Base-by-base conservation (phyloP, 345 rosid species). In the Eucalyptus victrix region DNA sequence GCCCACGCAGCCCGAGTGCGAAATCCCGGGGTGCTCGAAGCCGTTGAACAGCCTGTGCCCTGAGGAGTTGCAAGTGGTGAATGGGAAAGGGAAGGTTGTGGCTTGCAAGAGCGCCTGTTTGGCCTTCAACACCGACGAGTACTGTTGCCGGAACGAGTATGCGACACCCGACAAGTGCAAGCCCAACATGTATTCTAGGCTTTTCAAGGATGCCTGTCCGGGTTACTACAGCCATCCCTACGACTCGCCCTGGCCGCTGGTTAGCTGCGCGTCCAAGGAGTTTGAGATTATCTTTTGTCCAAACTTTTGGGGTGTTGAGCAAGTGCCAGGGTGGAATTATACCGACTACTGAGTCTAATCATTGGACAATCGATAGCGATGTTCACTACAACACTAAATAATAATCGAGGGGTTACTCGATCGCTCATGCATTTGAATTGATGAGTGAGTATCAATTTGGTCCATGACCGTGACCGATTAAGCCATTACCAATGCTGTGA, bases 41-140 rank as follows among this genome's bases (percentile, higher is more conserved):
- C 87, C 94, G 65, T 37, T 95, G 90, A 93, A 95, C 21, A 86
- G 14, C 30, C 47, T 69, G 21, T 97, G 98, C 87, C 99, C 98
- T 2, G 34, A 9, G 30, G 98, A 96, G 91, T 94, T 96, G 45
- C 94, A 91, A 88, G 98, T 95, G 24, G 21, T 91, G 42, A 94
- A 94, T 92, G 53, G 62, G 26, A 86, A 93, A 23, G 95, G 96
- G 42, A 91, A 92, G 81, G 93, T 94, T 2, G 96, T 96, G 90
- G 99, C 98, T 7, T 97, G 99, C 92, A 95, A 94, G 91, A 97
- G 99, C 90, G 98, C 95, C 88, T 96, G 99, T 88, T 91, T 95
- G 94, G 96, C 96, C 21, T 96, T 96, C 93, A 89, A 95, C 91
- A 86, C 89, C 4, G 99, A 97, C 89, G 85, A 92, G 4, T 96